These are phyloP conservation scores for Trypanosoma boissoni DNA, from an alignment of 208 protist genomes.

Conservation along the genomic window DNA sequence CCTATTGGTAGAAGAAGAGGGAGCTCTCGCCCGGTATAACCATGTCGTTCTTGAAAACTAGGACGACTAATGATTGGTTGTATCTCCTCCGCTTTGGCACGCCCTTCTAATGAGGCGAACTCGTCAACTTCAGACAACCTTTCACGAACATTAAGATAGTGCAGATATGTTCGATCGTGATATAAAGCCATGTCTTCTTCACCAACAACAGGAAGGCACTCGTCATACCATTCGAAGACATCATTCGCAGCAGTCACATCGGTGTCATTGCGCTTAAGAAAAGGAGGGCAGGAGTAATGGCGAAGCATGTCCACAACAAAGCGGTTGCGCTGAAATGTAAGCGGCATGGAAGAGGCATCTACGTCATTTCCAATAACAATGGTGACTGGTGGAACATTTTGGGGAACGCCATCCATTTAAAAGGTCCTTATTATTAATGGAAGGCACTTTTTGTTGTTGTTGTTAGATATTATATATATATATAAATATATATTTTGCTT, in stretches of 20 bases:
- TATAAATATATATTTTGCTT: too few species aligned
- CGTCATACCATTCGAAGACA: slow-evolving; percentile 35
- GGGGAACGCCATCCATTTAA: background rate
- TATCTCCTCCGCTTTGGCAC: slow-evolving; percentile 19
- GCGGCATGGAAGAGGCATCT: slow-evolving; percentile 35
- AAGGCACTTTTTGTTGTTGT: too few species aligned
- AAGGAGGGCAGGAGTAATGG: slow-evolving; percentile 36
- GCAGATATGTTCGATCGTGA: slow-evolving; percentile 39
- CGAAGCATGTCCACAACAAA: slow-evolving; percentile 38
- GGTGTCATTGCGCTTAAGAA: slow-evolving; percentile 7
- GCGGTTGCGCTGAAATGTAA: slow-evolving; percentile 36
- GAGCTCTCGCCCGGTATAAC: slow-evolving; percentile 9
- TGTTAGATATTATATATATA: slow-evolving; percentile 5
- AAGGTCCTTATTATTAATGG: too few species aligned
- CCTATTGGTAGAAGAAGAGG: slow-evolving; percentile 29
- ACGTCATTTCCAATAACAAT: slow-evolving; percentile 39
- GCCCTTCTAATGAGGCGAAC: slow-evolving; percentile 10
- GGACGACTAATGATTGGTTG: slow-evolving; percentile 18
- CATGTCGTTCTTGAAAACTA: slow-evolving; percentile 5
- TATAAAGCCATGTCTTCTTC: slow-evolving; percentile 36
- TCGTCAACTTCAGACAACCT: slow-evolving; percentile 43
- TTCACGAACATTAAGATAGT: slow-evolving; percentile 40
- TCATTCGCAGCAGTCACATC: slow-evolving; percentile 2
- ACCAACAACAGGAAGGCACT: slow-evolving; percentile 27
- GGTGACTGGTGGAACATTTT: slow-evolving; percentile 20